Conservation (phyloP, 2,329 filamentous ascomycete species). For the Beauveria pseudobassiana region DNA sequence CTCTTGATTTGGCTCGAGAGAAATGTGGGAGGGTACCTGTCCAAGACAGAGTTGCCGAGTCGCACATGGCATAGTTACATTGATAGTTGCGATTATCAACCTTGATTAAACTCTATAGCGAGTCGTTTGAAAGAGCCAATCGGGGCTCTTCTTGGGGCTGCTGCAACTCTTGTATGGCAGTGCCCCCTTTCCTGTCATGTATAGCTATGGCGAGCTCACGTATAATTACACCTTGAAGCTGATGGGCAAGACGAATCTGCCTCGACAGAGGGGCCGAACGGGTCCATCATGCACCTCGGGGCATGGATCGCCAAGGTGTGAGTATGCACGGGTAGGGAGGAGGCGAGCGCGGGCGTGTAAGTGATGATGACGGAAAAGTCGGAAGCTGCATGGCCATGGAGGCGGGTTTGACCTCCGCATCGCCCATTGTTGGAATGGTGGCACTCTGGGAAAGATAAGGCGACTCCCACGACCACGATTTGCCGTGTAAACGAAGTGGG, state of each 20-base stretch:
- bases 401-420: neutral
- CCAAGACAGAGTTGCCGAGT: neutral
- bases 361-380: conserved; percentile 1
- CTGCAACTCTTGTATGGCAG: neutral
- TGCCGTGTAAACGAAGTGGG: neutral
- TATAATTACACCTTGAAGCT: neutral
- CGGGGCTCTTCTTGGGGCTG: neutral
- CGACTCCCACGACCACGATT: neutral
- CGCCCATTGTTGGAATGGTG: no score
- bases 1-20: neutral
- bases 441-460: no score
- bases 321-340: neutral
- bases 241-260: neutral
- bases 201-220: no score
- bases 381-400: neutral
- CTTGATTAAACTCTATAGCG: neutral
- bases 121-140: neutral
- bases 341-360: neutral
- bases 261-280: conserved; percentile 7
- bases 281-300: neutral
- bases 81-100: neutral
- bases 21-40: neutral
- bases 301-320: neutral
- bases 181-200: no score
- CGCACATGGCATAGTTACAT: neutral